Base-by-base conservation (phyloP, 176 grass and related monocot genomes). In the Otatea glauca region DNA sequence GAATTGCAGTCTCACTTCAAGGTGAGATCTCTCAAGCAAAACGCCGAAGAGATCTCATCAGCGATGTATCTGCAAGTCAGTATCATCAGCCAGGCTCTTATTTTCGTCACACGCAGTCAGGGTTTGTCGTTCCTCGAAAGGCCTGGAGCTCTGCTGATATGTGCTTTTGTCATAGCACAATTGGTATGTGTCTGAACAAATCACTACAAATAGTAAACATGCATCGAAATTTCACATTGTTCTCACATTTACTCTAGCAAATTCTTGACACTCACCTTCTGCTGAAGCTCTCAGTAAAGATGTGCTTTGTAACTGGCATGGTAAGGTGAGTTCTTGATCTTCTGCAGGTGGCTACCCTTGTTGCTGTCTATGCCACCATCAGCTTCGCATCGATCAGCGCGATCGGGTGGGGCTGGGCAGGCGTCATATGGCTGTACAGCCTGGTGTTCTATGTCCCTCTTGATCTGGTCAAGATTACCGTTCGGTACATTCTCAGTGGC, bases 11-110 rank as follows among this genome's bases (percentile, higher is more conserved):
- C 55, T 67, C 84, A 92, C 56, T 92, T 97, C 77, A 86, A 73
- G 67, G 80, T 97, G 85, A 64, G 70, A 82, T 92, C 92, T 34
- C 72, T 97, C 13, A 84, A 84, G 72, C 50, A 44, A 47, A 82
- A 88, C 37, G 76, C 23, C 0, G 82, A 94, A 44, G 86, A 89
- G 86, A 72, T 97, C 12, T 94, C 95, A n/a, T 94, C 95, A 53
- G 95, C 92, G 12, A 62, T 97, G 47, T 97, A 97, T 76, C 90
- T 97, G 77, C 95, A 97, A 87, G 84, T 97, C 55, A 97, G 90
- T 78, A 88, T 92, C 70, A 91, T 92, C 39, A 97, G 95, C 63
- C 92, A 97, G 77, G 95, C 90, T 78, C 88, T 97, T 24, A 97
- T 97, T 59, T 94, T 94, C 68, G 92, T 97, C 42, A 97, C 95